These are phyloP conservation scores for Clarireedia paspali DNA, from an alignment of 2,329 filamentous ascomycete species.

Conservation along the genomic window DNA sequence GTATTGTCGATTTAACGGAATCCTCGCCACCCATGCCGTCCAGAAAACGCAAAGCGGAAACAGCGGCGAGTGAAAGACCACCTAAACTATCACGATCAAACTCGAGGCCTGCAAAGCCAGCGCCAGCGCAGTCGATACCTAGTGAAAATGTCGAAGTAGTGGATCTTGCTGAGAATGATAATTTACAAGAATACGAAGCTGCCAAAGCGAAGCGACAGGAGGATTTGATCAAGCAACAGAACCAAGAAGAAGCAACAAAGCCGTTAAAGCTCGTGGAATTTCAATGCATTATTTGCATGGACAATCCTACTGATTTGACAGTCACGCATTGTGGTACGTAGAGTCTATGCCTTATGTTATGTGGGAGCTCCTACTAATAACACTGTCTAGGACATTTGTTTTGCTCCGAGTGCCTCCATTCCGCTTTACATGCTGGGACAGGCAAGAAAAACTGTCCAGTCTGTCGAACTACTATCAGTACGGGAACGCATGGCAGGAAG, in stretches of 20 bases:
- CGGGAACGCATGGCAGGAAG: constrained; percentile 32
- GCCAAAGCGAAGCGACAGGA: constrained; percentile 21
- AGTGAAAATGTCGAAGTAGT: constrained; percentile 18
- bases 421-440: constrained; percentile 48
- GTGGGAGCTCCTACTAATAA: constrained; percentile 12
- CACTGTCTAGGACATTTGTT: constrained; percentile 50
- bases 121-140: neutral
- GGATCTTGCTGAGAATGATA: constrained; percentile 25
- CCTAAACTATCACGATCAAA: constrained; percentile 8
- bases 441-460: constrained; percentile 53
- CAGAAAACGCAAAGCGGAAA: constrained; percentile 22
- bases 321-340: constrained; percentile 59
- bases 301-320: constrained; percentile 48
- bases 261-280: constrained; percentile 44
- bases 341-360: neutral
- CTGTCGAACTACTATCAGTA: constrained; percentile 52
- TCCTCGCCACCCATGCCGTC: constrained; percentile 17
- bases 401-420: constrained; percentile 54
- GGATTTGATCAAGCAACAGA: constrained; percentile 30
- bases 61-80: constrained; percentile 10
- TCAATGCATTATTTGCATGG: constrained; percentile 63
- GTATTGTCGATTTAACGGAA: constrained; percentile 24
- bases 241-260: constrained; percentile 40
- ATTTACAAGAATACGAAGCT: constrained; percentile 22
- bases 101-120: constrained; percentile 6